Conservation (phyloP, 2,329 filamentous ascomycete species). For the Paraphoma chrysanthemicola region DNA sequence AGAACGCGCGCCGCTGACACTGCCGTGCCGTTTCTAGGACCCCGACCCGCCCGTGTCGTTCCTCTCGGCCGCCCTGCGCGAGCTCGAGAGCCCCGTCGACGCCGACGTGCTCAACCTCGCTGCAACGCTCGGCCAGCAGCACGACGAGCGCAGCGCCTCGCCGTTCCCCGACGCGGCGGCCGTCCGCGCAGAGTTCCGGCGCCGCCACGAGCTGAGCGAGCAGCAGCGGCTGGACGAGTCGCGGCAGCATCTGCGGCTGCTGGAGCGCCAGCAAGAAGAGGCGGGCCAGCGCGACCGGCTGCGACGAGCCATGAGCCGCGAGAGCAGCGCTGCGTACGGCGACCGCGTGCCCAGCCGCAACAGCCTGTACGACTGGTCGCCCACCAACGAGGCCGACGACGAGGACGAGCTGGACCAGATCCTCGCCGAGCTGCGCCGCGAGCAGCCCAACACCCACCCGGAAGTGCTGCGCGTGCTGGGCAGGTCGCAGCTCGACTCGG, state of each 20-base stretch:
- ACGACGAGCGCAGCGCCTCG: not conserved
- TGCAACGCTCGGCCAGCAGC: constrained; percentile 51
- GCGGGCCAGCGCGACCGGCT: constrained; percentile 50
- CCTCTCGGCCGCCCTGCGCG: constrained; percentile 38
- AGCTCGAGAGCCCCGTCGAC: constrained; percentile 56
- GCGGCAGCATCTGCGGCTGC: constrained; percentile 36
- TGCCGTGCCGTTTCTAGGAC: not conserved
- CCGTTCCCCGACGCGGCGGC: constrained; percentile 41
- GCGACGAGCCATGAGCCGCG: constrained; percentile 54
- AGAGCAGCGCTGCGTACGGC: constrained; percentile 55
- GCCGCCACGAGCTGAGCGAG: not conserved
- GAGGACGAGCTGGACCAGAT: constrained; percentile 51
- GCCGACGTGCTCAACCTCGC: constrained; percentile 55
- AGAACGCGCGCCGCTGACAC: constrained; percentile 21
- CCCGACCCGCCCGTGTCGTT: not conserved
- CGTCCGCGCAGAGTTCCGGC: constrained; percentile 20
- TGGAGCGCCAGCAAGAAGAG: constrained; percentile 45
- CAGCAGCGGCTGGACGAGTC: constrained; percentile 19
- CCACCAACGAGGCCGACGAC: constrained; percentile 48
- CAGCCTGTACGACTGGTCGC: constrained; percentile 67
- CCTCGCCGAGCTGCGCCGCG: constrained; percentile 48
- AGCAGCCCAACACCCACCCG: constrained; percentile 48
- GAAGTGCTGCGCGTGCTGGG: constrained; percentile 48
- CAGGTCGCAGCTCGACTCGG: constrained; percentile 44
- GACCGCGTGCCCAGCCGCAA: constrained; percentile 61